Base-by-base conservation (phyloP, 495 filamentous ascomycete species). In the Tuber umbilicatum region DNA sequence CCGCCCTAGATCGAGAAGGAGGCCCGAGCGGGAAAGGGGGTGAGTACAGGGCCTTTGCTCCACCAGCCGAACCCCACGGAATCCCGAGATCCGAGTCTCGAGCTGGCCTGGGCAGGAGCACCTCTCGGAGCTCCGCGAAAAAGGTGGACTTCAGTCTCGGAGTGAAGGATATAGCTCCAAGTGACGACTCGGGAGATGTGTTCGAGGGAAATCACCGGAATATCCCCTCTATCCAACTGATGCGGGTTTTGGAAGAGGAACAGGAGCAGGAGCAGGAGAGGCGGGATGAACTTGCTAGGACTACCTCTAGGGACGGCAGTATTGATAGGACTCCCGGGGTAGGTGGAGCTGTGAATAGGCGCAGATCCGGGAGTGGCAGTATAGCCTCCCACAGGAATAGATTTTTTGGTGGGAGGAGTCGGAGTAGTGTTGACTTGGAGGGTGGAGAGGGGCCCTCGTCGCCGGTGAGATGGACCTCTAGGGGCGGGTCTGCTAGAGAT, bases 131-230 rank as follows among this genome's bases (percentile, higher is more conserved):
- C 27, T 87, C 87, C 64, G 86, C 85, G 70, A 89, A 89, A 60
- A 89, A 91, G 40, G 89, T 92, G 41, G 92, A 93, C 79, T 93
- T 93, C 83, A 91, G 90, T 7, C 85, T 93, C 9, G 91, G 91
- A 39, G 91, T 92, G 84, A 85, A 85, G 47, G 86, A 87, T 73
- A 84, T 91, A 37, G 85, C 86, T 19, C 85, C 88, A 16, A 86
- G 85, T 47, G 91, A 91, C 76, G 81, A 90, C 43, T 88, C 89
- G 81, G 90, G 88, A 70, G 91, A 94, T 78, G 87, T 93, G 5
- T 91, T 89, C 79, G 89, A 90, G 73, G 88, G 89, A 74, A 38
- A 19, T 40, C 72, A 41, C 6, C 69, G 72, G 7, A 77, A 64
- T 50, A 45, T 71, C 41, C 68, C 69, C n/a, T 72, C 67, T 21